phyloP scores from a whole-genome alignment of 352 stramenopile genomes.

The Phytophthora agathidicida region DNA sequence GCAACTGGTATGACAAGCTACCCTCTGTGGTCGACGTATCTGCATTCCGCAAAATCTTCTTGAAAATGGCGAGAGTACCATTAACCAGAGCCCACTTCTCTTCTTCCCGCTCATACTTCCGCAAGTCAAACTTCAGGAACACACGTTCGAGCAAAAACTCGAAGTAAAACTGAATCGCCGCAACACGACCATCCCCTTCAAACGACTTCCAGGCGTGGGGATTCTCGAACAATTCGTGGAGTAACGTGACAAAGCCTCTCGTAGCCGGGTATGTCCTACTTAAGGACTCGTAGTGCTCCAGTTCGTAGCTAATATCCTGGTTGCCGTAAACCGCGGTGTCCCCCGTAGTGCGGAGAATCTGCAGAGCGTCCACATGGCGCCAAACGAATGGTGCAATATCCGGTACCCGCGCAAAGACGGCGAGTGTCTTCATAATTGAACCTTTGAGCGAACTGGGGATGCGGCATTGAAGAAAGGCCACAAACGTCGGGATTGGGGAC shows the following conservation, averaged over 20 bases:
- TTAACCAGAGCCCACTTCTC: conserved; percentile 87
- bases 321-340: conserved; percentile 67
- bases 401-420: conserved; percentile 73
- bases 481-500: conserved; percentile 82
- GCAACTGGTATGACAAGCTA: conserved; percentile 69
- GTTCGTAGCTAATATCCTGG: conserved; percentile 84
- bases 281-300: conserved; percentile 86
- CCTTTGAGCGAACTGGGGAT: conserved; percentile 87
- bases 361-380: conserved; percentile 83
- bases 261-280: conserved; percentile 82
- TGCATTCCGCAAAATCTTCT: conserved; percentile 69
- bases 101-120: conserved; percentile 83
- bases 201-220: conserved; percentile 77
- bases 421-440: conserved; percentile 85
- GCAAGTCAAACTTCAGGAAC: conserved; percentile 85
- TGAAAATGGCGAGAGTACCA: conserved; percentile 75
- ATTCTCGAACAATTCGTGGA: conserved; percentile 82
- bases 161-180: conserved; percentile 87
- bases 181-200: conserved; percentile 72
- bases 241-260: conserved; percentile 71
- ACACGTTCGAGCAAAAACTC: conserved; percentile 84
- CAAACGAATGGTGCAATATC: conserved; percentile 86
- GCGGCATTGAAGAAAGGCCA: conserved; percentile 81
- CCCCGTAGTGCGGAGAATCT: conserved; percentile 80
- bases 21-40: conserved; percentile 51